phyloP scores from a whole-genome alignment of 306 rosid species.

The Trifolium dubium region DNA sequence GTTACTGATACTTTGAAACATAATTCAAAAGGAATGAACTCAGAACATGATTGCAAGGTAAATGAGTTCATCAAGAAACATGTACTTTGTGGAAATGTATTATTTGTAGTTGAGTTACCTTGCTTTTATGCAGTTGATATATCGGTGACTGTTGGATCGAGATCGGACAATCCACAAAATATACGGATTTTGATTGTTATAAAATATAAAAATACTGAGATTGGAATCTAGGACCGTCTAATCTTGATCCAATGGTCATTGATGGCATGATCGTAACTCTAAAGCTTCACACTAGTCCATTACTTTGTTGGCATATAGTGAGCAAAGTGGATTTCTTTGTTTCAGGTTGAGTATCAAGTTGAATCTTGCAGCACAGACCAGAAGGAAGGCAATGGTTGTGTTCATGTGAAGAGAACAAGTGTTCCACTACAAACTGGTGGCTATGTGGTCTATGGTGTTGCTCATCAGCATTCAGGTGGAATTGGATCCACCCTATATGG shows the following conservation, averaged over 20 bases:
- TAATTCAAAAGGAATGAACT: conserved; percentile 13
- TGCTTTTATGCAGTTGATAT: too few species aligned
- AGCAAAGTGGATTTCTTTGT: neutral
- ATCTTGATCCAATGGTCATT: neutral
- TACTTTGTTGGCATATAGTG: neutral
- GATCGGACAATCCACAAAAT: neutral
- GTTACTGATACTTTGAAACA: conserved; percentile 57
- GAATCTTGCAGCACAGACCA: neutral
- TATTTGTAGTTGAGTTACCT: neutral
- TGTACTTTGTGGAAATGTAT: neutral
- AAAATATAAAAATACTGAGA: neutral
- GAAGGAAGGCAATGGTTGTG: neutral
- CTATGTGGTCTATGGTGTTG: neutral
- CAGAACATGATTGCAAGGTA: conserved; percentile 56
- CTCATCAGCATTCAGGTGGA: neutral
- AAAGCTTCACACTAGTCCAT: neutral
- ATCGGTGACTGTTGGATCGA: neutral
- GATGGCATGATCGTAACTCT: neutral
- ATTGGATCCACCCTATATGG: neutral
- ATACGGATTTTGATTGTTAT: neutral
- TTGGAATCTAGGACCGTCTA: neutral
- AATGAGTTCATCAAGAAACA: conserved; percentile 16
- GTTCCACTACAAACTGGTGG: neutral
- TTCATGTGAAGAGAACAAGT: neutral
- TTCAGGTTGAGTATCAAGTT: neutral